phyloP scores from a whole-genome alignment of 257 asterid species.

The Nicotiana sylvestris region DNA sequence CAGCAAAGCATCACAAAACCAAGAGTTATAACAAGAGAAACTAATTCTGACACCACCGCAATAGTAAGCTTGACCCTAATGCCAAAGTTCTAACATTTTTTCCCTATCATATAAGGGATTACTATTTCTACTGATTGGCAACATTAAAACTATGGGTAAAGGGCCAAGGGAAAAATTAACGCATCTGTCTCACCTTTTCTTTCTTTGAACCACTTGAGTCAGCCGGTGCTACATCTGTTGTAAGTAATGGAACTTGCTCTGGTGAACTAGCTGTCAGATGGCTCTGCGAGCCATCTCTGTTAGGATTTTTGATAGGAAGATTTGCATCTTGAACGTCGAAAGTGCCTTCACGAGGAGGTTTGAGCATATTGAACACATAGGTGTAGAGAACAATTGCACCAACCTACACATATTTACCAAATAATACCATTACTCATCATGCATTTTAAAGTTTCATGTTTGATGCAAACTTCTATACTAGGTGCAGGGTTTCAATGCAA shows the following conservation, averaged over 20 bases:
- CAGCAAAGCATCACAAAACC: not conserved
- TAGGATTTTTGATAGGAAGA: conserved; percentile 41
- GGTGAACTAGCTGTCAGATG: conserved; percentile 36
- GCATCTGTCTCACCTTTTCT: conserved; percentile 39
- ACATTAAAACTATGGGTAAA: not conserved
- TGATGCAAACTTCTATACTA: not conserved
- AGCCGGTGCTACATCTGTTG: conserved; percentile 38
- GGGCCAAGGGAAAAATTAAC: not conserved
- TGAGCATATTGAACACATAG: conserved; percentile 87
- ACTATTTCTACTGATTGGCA: not conserved
- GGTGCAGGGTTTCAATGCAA: not conserved
- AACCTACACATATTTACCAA: conserved; percentile 41
- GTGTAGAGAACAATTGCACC: conserved; percentile 95
- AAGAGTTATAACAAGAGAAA: not conserved
- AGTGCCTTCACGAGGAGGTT: conserved; percentile 90
- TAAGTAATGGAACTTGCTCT: conserved; percentile 69
- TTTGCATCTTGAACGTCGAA: conserved; percentile 53
- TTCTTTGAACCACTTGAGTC: conserved; percentile 34
- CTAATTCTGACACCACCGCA: not conserved
- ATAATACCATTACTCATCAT: not conserved
- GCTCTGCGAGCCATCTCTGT: conserved; percentile 26
- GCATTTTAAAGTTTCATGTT: not conserved
- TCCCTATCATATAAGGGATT: not conserved
- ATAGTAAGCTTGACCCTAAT: not conserved
- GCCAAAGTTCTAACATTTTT: not conserved